phyloP scores from a whole-genome alignment of 495 filamentous ascomycete species.

The Penicillium argentinense region DNA sequence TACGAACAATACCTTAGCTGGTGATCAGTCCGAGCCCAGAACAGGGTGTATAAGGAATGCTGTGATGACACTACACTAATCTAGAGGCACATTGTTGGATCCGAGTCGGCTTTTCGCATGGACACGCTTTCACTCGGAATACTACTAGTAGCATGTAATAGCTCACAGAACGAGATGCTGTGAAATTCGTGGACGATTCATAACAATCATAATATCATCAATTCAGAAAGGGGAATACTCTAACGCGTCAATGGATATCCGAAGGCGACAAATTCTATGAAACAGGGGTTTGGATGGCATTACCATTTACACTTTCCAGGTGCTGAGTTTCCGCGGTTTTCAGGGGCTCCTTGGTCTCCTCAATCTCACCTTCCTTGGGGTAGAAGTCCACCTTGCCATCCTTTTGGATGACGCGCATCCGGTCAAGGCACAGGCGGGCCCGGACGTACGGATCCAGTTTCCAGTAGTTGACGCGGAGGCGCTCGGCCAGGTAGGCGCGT shows the following conservation, averaged over 20 bases:
- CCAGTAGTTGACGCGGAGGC: slow-evolving; percentile 80
- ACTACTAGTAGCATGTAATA: not conserved
- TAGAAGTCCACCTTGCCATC: slow-evolving; percentile 69
- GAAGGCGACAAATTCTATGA: slow-evolving; percentile 3
- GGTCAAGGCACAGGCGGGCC: slow-evolving; percentile 69
- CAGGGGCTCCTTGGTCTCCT: slow-evolving; percentile 15
- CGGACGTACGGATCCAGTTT: slow-evolving; percentile 70
- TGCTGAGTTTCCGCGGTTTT: slow-evolving; percentile 32
- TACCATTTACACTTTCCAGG: slow-evolving; percentile 21
- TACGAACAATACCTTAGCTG: no score
- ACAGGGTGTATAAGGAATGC: no score
- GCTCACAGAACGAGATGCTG: not conserved
- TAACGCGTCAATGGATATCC: not conserved
- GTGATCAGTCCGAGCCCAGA: no score
- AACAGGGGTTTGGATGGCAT: slow-evolving; percentile 1
- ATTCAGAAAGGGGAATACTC: not conserved
- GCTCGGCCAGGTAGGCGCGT: slow-evolving; percentile 58
- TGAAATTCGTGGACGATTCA: not conserved
- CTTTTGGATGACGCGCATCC: slow-evolving; percentile 61
- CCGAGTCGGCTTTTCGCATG: no score
- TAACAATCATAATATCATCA: slow-evolving; percentile 2
- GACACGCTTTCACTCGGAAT: no score
- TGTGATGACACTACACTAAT: no score
- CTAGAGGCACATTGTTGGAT: no score
- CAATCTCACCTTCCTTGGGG: slow-evolving; percentile 26